Percentiles rank a stretch among this genome's conserved stretches.
Conservation (phyloP, 345 rosid species). For the Moricandia arvensis region DNA sequence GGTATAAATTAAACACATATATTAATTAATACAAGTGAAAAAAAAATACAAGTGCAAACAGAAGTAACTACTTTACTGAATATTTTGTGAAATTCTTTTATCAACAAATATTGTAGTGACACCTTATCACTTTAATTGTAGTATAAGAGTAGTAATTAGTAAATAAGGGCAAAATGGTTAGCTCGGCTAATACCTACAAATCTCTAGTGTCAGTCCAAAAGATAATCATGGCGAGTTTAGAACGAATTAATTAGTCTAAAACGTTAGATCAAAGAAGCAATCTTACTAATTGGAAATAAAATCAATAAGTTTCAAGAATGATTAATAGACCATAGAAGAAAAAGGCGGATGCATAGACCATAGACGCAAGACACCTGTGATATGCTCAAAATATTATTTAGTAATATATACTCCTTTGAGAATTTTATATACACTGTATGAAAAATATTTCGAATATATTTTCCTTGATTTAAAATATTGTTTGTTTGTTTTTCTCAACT, state of each 20-base stretch:
- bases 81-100: neutral
- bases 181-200: constrained; percentile 20
- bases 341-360: constrained; percentile 25
- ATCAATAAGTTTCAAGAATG: neutral
- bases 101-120: neutral
- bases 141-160: neutral
- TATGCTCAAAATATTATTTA: constrained; percentile 9
- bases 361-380: constrained; percentile 30
- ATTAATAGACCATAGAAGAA: neutral
- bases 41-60: neutral
- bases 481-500: constrained; percentile 22
- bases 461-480: neutral
- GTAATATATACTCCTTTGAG: constrained; percentile 15
- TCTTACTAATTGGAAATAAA: neutral
- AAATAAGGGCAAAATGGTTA: neutral
- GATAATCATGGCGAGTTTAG: constrained; percentile 8
- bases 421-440: constrained; percentile 24
- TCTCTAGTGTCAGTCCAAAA: constrained; percentile 1
- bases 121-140: neutral
- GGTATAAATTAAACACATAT: neutral
- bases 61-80: neutral
- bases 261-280: constrained; percentile 13
- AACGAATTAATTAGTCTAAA: constrained; percentile 13
- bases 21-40: neutral
- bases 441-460: constrained; percentile 27